These are phyloP conservation scores for Candida boidinii DNA, from an alignment of 805 yeast genomes.

Conservation along the genomic window DNA sequence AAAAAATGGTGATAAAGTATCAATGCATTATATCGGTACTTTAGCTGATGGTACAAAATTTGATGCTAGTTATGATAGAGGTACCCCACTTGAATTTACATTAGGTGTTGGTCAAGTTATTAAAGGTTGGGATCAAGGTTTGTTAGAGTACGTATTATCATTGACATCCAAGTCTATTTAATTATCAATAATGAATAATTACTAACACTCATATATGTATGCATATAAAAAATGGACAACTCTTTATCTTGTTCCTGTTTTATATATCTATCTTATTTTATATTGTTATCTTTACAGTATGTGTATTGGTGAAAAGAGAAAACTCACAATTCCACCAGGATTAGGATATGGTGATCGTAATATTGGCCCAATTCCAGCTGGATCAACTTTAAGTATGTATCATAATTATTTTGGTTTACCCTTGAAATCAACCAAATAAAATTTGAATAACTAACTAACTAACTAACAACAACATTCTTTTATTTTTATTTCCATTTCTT, in stretches of 20 bases:
- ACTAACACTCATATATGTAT: too few species aligned
- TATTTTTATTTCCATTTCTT: neutral
- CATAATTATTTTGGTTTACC: neutral
- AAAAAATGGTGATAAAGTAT: constrained; percentile 54
- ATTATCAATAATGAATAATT: too few species aligned
- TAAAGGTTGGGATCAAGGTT: constrained; percentile 87
- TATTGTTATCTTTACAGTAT: constrained; percentile 29
- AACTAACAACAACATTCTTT: neutral
- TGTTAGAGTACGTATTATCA: constrained; percentile 34
- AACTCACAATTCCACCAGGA: constrained; percentile 67
- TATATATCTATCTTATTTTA: neutral
- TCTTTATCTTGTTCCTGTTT: neutral
- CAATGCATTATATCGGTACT: constrained; percentile 74
- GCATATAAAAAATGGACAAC: neutral
- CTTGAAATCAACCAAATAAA: neutral
- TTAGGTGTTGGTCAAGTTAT: constrained; percentile 79
- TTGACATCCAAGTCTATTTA: too few species aligned
- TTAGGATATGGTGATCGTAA: constrained; percentile 74
- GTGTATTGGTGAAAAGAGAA: constrained; percentile 87
- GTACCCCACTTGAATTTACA: constrained; percentile 59
- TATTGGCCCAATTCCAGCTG: constrained; percentile 69
- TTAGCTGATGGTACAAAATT: constrained; percentile 62
- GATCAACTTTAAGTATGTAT: constrained; percentile 45
- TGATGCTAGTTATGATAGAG: constrained; percentile 63
- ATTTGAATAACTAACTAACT: neutral